A percentile compares a stretch with the other conserved stretches of the same genome.
Conservation (phyloP, 805 yeast species). For the Candida verbasci region DNA sequence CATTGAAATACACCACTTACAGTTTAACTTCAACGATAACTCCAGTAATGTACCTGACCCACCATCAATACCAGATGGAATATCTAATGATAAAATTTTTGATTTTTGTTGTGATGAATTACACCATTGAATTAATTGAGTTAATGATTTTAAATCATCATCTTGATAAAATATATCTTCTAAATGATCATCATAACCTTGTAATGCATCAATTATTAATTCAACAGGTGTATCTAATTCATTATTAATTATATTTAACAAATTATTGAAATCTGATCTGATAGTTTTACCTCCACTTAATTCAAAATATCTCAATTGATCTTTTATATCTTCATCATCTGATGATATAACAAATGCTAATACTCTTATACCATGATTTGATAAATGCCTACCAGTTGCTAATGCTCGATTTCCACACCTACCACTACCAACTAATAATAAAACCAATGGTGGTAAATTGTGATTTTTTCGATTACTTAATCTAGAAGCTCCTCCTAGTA, state of each 20-base stretch:
- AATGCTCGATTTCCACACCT: slow-evolving; percentile 71
- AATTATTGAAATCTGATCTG: slow-evolving; percentile 26
- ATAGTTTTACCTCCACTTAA: slow-evolving; percentile 64
- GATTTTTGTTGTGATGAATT: slow-evolving; percentile 39
- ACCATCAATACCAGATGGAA: slow-evolving; percentile 80
- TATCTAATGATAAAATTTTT: slow-evolving; percentile 63
- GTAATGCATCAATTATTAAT: slow-evolving; percentile 76
- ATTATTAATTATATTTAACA: slow-evolving; percentile 34
- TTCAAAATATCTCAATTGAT: slow-evolving; percentile 54
- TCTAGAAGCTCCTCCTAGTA: slow-evolving; percentile 66
- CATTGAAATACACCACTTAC: slow-evolving; percentile 61
- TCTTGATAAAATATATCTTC: slow-evolving; percentile 47
- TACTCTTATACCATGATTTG: slow-evolving; percentile 70
- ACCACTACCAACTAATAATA: slow-evolving; percentile 69
- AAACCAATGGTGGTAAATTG: slow-evolving; percentile 74
- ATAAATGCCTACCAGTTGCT: slow-evolving; percentile 73
- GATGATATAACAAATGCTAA: slow-evolving; percentile 43
- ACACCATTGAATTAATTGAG: slow-evolving; percentile 61
- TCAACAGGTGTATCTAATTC: slow-evolving; percentile 72
- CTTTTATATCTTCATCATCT: slow-evolving; percentile 37
- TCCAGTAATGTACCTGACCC: slow-evolving; percentile 59
- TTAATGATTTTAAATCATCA: slow-evolving; percentile 35
- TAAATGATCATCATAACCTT: slow-evolving; percentile 72
- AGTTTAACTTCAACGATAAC: slow-evolving; percentile 24
- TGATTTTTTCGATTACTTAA: slow-evolving; percentile 58